Evolutionary conservation across 2,329 filamentous ascomycete genomes (phyloP).

Genomic region (Trichophyton simii): DNA sequence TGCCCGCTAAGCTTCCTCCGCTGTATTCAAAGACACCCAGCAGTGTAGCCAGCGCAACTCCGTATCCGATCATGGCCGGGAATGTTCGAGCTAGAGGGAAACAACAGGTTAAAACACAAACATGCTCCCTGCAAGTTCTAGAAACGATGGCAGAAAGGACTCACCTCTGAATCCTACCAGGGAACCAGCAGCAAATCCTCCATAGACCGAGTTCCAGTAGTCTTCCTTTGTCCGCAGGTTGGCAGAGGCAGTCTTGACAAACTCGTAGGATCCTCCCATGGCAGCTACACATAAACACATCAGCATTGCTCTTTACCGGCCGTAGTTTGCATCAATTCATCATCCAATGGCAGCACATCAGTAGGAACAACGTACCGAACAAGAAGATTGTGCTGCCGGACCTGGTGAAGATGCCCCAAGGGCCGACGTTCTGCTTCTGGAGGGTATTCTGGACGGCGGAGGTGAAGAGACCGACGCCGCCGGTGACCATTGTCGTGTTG

Average conservation of each 20-base stretch:
- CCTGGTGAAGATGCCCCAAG: slow-evolving; percentile 66
- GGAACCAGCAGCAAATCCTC: slow-evolving; percentile 63
- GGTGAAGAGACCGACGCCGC: slow-evolving; percentile 55
- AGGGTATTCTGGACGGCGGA: slow-evolving; percentile 80
- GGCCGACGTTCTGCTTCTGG: slow-evolving; percentile 66
- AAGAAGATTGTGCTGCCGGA: slow-evolving; percentile 61
- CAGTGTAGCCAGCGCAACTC: slow-evolving; percentile 44
- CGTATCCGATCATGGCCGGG: slow-evolving; percentile 58
- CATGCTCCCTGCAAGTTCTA: too few relatives aligned
- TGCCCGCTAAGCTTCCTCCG: slow-evolving; percentile 48
- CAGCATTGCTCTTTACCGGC: neutral
- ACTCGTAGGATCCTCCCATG: slow-evolving; percentile 63
- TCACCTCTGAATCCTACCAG: slow-evolving; percentile 61
- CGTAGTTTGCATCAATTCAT: neutral
- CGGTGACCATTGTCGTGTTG: slow-evolving; percentile 53
- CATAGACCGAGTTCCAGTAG: slow-evolving; percentile 58
- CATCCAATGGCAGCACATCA: neutral
- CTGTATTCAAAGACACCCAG: slow-evolving; percentile 57
- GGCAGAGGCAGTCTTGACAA: slow-evolving; percentile 61
- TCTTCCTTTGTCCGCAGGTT: slow-evolving; percentile 82
- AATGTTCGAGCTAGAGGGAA: slow-evolving; percentile 46
- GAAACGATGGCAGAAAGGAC: slow-evolving; percentile 11
- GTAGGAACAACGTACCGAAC: slow-evolving; percentile 42
- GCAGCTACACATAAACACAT: slow-evolving; percentile 40
- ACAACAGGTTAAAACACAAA: slow-evolving; percentile 10